phyloP scores from a whole-genome alignment of 164 flowering plant species.

The Tetrastigma voinierianum region DNA sequence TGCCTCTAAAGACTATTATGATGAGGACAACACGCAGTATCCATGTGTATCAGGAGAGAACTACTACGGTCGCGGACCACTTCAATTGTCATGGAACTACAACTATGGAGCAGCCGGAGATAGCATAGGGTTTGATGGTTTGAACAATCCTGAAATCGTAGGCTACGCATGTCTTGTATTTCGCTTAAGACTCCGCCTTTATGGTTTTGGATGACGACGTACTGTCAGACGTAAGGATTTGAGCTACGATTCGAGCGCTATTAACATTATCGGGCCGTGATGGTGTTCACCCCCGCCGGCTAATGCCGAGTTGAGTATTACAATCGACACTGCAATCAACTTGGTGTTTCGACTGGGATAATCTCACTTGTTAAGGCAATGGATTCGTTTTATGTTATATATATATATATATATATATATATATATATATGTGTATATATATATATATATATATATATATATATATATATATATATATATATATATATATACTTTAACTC shows the following conservation, averaged over 20 bases:
- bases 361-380: slow-evolving; percentile 8
- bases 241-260: slow-evolving; percentile 14
- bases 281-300: slow-evolving; percentile 5
- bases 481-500: too few species aligned
- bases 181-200: slow-evolving; percentile 17
- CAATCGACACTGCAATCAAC: slow-evolving; percentile 10
- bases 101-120: slow-evolving; percentile 22
- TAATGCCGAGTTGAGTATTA: slow-evolving; percentile 11
- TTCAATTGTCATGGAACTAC: slow-evolving; percentile 22
- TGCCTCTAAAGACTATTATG: slow-evolving; percentile 12
- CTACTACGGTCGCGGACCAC: slow-evolving; percentile 8
- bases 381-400: too few species aligned
- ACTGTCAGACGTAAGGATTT: slow-evolving; percentile 8
- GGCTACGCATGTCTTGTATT: slow-evolving; percentile 4
- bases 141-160: slow-evolving; percentile 16
- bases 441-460: too few species aligned
- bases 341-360: slow-evolving; percentile 18
- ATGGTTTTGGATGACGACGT: slow-evolving; percentile 23
- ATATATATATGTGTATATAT: too few species aligned
- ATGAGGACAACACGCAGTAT: slow-evolving; percentile 9
- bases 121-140: slow-evolving; percentile 15
- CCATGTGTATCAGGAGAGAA: slow-evolving; percentile 8
- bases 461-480: too few species aligned
- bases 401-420: too few species aligned
- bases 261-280: slow-evolving; percentile 11